Conservation (phyloP, 345 rosid species). For the Syzygium aromaticum region DNA sequence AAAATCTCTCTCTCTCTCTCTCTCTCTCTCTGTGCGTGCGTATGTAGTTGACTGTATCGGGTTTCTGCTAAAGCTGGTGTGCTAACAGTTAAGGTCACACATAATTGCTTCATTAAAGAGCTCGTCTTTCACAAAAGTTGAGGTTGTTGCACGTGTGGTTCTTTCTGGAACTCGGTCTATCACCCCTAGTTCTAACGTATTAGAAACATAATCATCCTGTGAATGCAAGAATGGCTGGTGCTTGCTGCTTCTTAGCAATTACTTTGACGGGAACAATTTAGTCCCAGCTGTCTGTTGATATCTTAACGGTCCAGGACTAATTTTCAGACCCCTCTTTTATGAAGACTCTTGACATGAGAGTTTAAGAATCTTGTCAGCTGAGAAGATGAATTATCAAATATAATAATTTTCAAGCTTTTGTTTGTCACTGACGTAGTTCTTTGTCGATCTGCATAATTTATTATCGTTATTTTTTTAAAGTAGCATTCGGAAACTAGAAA, state of each 20-base stretch:
- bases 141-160: slow-evolving; percentile 6
- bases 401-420: background rate
- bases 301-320: background rate
- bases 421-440: background rate
- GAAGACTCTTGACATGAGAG: background rate
- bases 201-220: background rate
- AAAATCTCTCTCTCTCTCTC: slow-evolving; percentile 1
- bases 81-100: slow-evolving; percentile 9
- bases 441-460: background rate
- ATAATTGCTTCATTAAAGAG: background rate
- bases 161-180: background rate
- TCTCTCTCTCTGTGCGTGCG: slow-evolving; percentile 3
- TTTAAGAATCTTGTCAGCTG: background rate
- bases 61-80: background rate
- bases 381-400: background rate
- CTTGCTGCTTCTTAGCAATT: background rate
- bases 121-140: background rate
- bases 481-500: background rate
- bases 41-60: background rate
- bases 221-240: background rate
- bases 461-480: background rate
- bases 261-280: background rate
- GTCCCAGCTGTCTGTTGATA: background rate
- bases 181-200: background rate
- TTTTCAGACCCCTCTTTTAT: background rate